Percentiles rank a stretch among this genome's conserved stretches.
Conservation (phyloP, 108 stramenopile species). For the Aurantiochytrium sp. region DNA sequence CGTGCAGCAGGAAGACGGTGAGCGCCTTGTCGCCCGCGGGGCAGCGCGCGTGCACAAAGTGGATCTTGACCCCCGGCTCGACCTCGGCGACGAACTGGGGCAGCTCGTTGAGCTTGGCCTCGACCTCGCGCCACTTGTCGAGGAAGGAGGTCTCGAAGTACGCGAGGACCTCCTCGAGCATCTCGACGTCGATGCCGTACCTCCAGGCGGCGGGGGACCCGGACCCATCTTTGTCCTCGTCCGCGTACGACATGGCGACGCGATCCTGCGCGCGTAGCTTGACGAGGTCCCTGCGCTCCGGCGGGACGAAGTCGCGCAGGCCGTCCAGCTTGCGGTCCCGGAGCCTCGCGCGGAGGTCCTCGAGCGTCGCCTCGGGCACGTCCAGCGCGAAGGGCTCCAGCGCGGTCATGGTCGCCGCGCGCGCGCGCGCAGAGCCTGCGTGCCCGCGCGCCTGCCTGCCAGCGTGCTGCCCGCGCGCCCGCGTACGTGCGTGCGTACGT, state of each 20-base stretch:
- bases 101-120: not conserved
- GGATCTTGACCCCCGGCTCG: not conserved
- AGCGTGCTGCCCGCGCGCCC: too few species aligned
- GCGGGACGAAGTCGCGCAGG: not conserved
- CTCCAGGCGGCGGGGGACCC: not conserved
- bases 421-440: too few species aligned
- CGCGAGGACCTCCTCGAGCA: not conserved
- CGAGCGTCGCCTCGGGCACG: not conserved
- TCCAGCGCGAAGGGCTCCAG: not conserved
- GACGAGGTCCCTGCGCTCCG: not conserved
- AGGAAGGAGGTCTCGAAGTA: not conserved
- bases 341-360: constrained; percentile 18
- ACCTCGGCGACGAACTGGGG: not conserved
- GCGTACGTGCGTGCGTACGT: too few species aligned
- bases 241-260: not conserved
- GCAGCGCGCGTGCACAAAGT: not conserved
- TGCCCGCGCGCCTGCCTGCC: too few species aligned
- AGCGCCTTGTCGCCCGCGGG: not conserved
- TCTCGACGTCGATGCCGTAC: not conserved
- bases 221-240: not conserved
- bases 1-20: not conserved
- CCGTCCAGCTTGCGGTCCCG: not conserved
- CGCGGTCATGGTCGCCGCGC: not conserved
- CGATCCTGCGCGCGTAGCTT: not conserved
- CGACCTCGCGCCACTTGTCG: not conserved